Evolutionary conservation across 2,329 filamentous ascomycete genomes (phyloP).

Genomic region (Apiospora pterosperma): DNA sequence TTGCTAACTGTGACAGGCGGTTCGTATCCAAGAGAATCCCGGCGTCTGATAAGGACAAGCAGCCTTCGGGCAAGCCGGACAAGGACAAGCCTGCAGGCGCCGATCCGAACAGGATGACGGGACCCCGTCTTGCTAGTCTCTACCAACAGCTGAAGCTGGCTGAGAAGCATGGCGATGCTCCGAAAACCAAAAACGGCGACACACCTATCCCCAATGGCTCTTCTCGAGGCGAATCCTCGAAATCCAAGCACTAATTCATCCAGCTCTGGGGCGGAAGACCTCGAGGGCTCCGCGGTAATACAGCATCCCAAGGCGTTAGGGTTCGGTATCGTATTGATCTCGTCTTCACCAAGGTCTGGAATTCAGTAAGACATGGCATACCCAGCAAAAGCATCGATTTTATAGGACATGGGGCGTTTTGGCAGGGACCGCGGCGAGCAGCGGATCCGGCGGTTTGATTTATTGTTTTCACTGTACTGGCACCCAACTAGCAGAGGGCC

Average conservation of each 20-base stretch:
- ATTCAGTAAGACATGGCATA: constrained; percentile 26
- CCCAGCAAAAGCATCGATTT: constrained; percentile 30
- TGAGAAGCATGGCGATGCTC: constrained; percentile 19
- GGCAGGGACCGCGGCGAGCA: background rate
- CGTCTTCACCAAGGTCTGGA: constrained; percentile 19
- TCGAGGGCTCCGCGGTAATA: constrained; percentile 13
- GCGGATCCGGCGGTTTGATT: background rate
- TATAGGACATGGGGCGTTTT: constrained; percentile 25
- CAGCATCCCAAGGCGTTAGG: constrained; percentile 29
- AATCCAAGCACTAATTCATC: constrained; percentile 14
- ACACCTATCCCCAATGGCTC: constrained; percentile 22
- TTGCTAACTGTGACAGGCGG: constrained; percentile 22
- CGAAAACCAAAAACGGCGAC: constrained; percentile 20
- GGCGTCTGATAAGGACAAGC: constrained; percentile 23
- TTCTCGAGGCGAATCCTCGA: constrained; percentile 22
- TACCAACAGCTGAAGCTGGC: constrained; percentile 28
- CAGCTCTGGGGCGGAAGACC: background rate
- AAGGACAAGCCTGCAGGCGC: constrained; percentile 16
- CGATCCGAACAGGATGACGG: constrained; percentile 24
- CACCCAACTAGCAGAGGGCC: background rate
- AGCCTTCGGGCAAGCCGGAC: constrained; percentile 14
- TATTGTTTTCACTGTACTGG: background rate
- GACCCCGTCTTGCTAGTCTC: constrained; percentile 25
- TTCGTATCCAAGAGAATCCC: constrained; percentile 33
- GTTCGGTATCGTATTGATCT: constrained; percentile 23